Evolutionary conservation across 768 basidiomycete species (phyloP), one percentile per base, ranked within the genome.

Genomic region (Atractiella rhizophila): DNA sequence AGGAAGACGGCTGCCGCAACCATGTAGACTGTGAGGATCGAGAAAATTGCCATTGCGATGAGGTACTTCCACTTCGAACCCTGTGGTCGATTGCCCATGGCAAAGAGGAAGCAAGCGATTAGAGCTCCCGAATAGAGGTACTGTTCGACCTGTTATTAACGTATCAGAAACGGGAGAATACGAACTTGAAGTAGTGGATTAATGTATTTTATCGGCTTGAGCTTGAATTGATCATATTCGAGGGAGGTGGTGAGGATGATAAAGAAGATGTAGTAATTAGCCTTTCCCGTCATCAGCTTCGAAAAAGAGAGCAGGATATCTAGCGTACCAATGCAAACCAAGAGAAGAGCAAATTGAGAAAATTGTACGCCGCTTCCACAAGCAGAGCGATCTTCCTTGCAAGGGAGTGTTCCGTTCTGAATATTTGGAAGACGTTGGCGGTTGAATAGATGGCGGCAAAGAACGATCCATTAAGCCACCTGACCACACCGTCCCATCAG

Each of bases 271-370:
- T 80, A 94, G 57, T 81, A 85, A 54, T 88, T 94, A n/a, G 81
- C 86, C n/a, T n/a, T n/a, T n/a, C n/a, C n/a, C n/a, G n/a, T n/a
- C n/a, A 73, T 85, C 44, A 10, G 30, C 15, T 12, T 21, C 29
- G 10, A 15, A 19, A 19, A 13, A 35, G 20, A 9, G 15, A 4
- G 13, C 18, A 30, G 12, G 8, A 2, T 9, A 63, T 76, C 64
- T 54, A 79, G 79, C n/a, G n/a, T n/a, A n/a, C n/a, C 42, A 88
- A 68, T 40, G 71, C 74, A 56, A 94, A 91, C 91, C 91, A 98
- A 11, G 82, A 68, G 54, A 91, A 88, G 42, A 79, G 60, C 47
- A 96, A 60, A 52, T 80, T 83, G 49, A 85, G 68, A 29, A 77
- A 66, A 51, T 82, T 88, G 59, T 86, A 94, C 9, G 76, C 61